phyloP scores from a whole-genome alignment of 108 stramenopile species.

The Pelagomonas calceolata region DNA sequence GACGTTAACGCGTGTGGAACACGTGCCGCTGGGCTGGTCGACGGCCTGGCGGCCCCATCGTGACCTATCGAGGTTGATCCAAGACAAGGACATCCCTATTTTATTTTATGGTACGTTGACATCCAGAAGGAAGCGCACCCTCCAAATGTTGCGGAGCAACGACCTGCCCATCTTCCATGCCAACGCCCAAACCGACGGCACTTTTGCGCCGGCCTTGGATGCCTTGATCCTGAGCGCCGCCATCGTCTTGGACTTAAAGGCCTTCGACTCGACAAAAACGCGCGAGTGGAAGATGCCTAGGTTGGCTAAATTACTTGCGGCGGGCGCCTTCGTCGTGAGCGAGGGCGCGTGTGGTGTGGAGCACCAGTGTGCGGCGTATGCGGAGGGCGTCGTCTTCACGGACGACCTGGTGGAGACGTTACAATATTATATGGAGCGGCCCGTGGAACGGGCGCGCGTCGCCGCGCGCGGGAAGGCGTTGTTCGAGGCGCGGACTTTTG shows the following conservation, averaged over 20 bases:
- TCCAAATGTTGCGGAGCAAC: not conserved
- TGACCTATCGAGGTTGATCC: not conserved
- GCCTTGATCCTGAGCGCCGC: not conserved
- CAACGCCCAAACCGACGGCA: not conserved
- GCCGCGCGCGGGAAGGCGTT: not conserved
- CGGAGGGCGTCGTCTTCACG: not conserved
- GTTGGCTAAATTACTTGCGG: not conserved
- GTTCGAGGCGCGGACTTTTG: not conserved
- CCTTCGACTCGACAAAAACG: too few species aligned
- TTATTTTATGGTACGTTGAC: not conserved
- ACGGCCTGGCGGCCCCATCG: not conserved
- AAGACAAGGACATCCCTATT: not conserved
- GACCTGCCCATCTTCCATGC: not conserved
- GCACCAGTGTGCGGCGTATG: not conserved
- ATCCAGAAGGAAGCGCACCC: not conserved
- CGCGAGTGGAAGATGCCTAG: slow-evolving; percentile 1
- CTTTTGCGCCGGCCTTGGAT: not conserved
- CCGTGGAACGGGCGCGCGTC: not conserved
- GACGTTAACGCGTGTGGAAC: not conserved
- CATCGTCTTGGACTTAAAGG: not conserved
- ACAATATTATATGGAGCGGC: not conserved
- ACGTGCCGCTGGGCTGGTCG: not conserved
- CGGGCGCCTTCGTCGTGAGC: not conserved
- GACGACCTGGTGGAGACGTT: not conserved
- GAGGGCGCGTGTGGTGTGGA: not conserved